A percentile compares a stretch with the other conserved stretches of the same genome.
Evolutionary conservation across 2,329 filamentous ascomycete genomes (phyloP).

Genomic region (Hirsutella rhossiliensis): DNA sequence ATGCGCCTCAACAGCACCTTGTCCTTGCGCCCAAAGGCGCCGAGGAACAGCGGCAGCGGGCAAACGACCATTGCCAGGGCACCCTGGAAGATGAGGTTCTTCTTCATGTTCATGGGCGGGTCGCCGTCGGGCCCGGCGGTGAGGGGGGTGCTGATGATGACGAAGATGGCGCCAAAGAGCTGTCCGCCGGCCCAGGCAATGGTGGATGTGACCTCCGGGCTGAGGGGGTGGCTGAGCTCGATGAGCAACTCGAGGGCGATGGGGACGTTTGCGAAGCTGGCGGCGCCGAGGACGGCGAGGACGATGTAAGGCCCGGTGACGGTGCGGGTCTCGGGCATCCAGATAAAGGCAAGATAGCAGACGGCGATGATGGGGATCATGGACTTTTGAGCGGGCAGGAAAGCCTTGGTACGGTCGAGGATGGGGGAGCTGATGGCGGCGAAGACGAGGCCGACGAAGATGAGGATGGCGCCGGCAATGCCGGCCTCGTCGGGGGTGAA

Average conservation of each 20-base stretch:
- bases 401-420: conserved; percentile 74
- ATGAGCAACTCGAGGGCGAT: conserved; percentile 78
- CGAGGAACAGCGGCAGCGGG: conserved; percentile 57
- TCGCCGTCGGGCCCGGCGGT: conserved; percentile 36
- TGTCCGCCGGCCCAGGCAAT: conserved; percentile 82
- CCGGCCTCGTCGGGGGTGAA: conserved; percentile 77
- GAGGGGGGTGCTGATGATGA: conserved; percentile 70
- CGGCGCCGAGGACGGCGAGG: conserved; percentile 63
- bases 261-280: conserved; percentile 70
- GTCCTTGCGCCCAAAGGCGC: conserved; percentile 51
- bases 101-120: conserved; percentile 62
- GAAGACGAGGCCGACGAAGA: conserved; percentile 71
- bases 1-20: conserved; percentile 39
- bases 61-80: conserved; percentile 53
- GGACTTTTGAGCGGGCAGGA: conserved; percentile 59
- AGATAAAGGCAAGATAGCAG: conserved; percentile 69
- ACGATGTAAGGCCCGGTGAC: conserved; percentile 65
- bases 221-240: conserved; percentile 77
- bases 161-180: conserved; percentile 72
- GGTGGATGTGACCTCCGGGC: conserved; percentile 73
- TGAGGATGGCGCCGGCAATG: conserved; percentile 79
- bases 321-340: conserved; percentile 50
- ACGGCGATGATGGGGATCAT: conserved; percentile 62
- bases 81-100: conserved; percentile 67
- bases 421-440: conserved; percentile 70